These are phyloP conservation scores for Rusavskia elegans DNA, from an alignment of 495 filamentous ascomycete species.

Conservation along the genomic window DNA sequence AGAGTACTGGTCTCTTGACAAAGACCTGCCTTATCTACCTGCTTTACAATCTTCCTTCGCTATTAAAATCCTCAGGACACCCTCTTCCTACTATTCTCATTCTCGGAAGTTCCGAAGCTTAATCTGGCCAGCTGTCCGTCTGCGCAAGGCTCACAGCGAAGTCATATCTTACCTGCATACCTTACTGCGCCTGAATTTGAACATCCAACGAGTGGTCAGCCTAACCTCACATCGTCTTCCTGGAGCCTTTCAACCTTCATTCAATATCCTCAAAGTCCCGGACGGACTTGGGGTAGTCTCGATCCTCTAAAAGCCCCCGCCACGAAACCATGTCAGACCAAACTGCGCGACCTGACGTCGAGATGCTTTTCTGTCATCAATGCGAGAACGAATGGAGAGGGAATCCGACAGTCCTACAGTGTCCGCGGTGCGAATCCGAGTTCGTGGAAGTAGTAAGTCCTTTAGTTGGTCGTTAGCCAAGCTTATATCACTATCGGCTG, in stretches of 20 bases:
- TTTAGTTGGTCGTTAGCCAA: neutral
- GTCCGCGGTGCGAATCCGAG: constrained; percentile 64
- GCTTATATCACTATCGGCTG: neutral
- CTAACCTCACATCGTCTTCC: neutral
- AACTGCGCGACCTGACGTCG: constrained; percentile 22
- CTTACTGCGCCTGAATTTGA: neutral
- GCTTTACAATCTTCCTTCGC: too few relatives aligned
- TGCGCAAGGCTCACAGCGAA: neutral
- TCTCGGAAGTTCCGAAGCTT: too few relatives aligned
- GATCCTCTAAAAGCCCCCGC: too few relatives aligned
- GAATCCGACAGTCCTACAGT: constrained; percentile 48
- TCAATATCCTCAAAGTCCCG: too few relatives aligned
- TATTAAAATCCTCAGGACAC: too few relatives aligned
- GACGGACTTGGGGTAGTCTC: too few relatives aligned
- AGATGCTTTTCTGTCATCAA: constrained; percentile 67
- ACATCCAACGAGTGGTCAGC: neutral
- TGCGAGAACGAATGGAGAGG: constrained; percentile 69
- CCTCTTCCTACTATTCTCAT: too few relatives aligned
- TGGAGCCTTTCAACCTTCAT: too few relatives aligned
- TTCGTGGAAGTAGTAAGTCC: constrained; percentile 66
- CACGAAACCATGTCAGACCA: neutral
- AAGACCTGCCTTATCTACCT: too few relatives aligned
- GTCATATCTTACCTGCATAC: neutral
- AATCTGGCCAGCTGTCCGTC: neutral
- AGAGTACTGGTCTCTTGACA: too few relatives aligned